Base-by-base conservation (phyloP, 192 early-diverging fungal genomes). In the Jimgerdemannia lactiflua region DNA sequence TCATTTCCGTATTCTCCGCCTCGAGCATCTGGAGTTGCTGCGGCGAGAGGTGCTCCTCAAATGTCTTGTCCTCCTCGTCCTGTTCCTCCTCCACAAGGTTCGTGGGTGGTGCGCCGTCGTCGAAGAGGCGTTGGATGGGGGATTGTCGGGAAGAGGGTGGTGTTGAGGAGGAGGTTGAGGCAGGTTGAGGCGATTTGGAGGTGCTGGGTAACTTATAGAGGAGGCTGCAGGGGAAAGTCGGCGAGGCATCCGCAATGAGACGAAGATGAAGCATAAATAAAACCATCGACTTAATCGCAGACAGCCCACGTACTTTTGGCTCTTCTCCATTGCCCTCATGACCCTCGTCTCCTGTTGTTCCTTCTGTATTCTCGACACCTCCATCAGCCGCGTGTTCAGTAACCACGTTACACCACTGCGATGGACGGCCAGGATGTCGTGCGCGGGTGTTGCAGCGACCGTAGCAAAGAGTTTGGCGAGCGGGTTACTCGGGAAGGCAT, bases 321-420 rank as follows among this genome's bases (percentile, higher is more conserved):
- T 86, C 68, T 89, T 90, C 73, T 90, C 89, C 18, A 94, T 84
- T 68, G 90, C 90, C 17, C 89, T 86, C 43, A 82, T 84, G 75
- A 94, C 78, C 70, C 90, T 83, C 40, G 85, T 75, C 74, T 93
- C 89, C 73, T 94, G 91, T 76, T 91, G 91, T 59, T 91, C 86
- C 72, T 89, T 91, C 70, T 94, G 93, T 18, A 91, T 73, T 49
- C 86, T 86, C 39, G 91, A 91, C 11, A 91, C 82, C 64, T 86
- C 80, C 49, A 90, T 91, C 43, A 94, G 78, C 11, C 86, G 79
- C 43, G 89, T 82, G 70, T 94, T 94, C 20, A 94, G 73, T 73
- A 86, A 84, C 85, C 92, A 90, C 7, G 86, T 81, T 3, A 94
- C 87, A 8, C 91, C 89, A 72, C 91, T 90, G 20, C 89, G 89